Evolutionary conservation across 371 early-diverging fungal genomes (phyloP).

Genomic region (Mucor sp.): DNA sequence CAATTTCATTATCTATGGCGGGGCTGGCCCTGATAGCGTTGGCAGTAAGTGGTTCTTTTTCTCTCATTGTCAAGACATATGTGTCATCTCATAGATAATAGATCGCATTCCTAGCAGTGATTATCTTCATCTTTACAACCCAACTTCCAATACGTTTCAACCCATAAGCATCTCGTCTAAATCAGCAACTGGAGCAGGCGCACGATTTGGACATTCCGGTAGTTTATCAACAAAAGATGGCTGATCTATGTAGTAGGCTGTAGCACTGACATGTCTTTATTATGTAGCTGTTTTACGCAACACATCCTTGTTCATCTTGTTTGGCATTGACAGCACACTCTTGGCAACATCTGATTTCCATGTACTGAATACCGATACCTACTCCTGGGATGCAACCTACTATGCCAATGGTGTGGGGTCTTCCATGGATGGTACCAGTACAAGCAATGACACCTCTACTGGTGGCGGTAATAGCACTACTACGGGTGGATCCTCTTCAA

Average conservation of each 20-base stretch:
- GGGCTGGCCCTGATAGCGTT: constrained; percentile 2
- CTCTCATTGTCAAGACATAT: not conserved
- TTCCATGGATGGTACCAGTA: not conserved
- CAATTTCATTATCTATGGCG: constrained; percentile 11
- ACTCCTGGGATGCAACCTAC: not conserved
- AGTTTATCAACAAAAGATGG: not conserved
- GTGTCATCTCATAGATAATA: not conserved
- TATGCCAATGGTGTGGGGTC: not conserved
- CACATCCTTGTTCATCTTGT: constrained; percentile 4
- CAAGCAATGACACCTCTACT: not conserved
- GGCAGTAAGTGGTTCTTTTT: not conserved
- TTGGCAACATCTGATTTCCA: not conserved
- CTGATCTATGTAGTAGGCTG: not conserved
- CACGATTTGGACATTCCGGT: constrained; percentile 15
- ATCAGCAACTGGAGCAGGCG: constrained; percentile 7
- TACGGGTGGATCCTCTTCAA: not conserved
- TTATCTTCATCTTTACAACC: constrained; percentile 10
- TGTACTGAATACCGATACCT: constrained; percentile 3
- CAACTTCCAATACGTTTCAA: not conserved
- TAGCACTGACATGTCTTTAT: not conserved
- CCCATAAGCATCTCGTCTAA: not conserved
- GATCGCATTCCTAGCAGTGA: constrained; percentile 10
- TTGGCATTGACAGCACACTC: constrained; percentile 12
- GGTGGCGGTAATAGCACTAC: not conserved
- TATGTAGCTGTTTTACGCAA: constrained; percentile 4